Conservation (phyloP, 2,329 filamentous ascomycete genomes). For the Aureobasidium leucospermi region DNA sequence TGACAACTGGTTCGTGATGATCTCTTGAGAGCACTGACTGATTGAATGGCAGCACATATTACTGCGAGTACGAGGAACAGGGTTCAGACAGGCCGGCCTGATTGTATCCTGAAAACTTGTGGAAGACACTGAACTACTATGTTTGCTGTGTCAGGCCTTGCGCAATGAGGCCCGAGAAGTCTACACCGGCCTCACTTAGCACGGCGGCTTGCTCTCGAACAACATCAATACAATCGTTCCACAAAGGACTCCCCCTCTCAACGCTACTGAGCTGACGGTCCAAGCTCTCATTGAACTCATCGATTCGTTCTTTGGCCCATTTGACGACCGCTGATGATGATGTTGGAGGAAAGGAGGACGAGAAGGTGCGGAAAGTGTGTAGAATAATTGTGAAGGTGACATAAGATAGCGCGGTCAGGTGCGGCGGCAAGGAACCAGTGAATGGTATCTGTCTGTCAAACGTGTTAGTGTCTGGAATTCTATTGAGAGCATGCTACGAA, state of each 20-base stretch:
- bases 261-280: slow-evolving; percentile 81
- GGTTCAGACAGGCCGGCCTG: neutral
- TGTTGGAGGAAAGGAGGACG: slow-evolving; percentile 62
- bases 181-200: slow-evolving; percentile 77
- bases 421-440: slow-evolving; percentile 83
- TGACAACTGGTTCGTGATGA: neutral
- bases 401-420: slow-evolving; percentile 91
- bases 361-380: slow-evolving; percentile 62
- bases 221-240: slow-evolving; percentile 74
- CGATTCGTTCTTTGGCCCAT: slow-evolving; percentile 95
- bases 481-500: slow-evolving; percentile 32
- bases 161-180: slow-evolving; percentile 78
- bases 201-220: slow-evolving; percentile 74
- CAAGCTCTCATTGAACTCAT: slow-evolving; percentile 79
- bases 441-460: slow-evolving; percentile 78
- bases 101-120: neutral
- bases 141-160: slow-evolving; percentile 33
- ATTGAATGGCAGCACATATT: neutral
- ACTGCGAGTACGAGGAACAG: neutral
- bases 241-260: slow-evolving; percentile 65
- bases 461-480: slow-evolving; percentile 16
- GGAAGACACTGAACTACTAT: neutral
- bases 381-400: slow-evolving; percentile 92
- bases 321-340: slow-evolving; percentile 89
- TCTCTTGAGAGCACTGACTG: neutral